Conservation (phyloP, 2,329 filamentous ascomycete genomes). For the Fonsecaea pedrosoi region DNA sequence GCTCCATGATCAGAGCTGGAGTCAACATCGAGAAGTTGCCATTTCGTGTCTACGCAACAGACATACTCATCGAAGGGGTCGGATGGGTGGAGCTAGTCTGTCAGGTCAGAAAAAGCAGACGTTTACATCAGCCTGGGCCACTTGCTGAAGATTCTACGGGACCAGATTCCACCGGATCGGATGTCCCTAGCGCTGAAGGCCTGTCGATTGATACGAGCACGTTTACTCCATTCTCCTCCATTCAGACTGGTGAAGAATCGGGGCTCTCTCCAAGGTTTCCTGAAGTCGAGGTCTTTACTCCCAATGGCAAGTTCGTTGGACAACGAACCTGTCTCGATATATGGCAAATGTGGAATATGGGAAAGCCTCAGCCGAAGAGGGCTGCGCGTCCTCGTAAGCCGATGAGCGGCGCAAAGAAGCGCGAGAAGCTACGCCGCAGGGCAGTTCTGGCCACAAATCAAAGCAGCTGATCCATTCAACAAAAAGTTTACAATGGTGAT, state of each 20-base stretch:
- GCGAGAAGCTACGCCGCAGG: conserved; percentile 19
- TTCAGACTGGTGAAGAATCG: conserved; percentile 31
- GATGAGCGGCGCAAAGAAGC: conserved; percentile 35
- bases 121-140: conserved; percentile 7
- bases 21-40: conserved; percentile 62
- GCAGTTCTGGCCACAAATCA: not conserved
- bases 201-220: conserved; percentile 27
- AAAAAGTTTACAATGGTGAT: not conserved
- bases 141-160: conserved; percentile 9
- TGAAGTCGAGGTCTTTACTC: conserved; percentile 81
- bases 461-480: not conserved
- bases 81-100: conserved; percentile 90
- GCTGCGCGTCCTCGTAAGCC: conserved; percentile 31
- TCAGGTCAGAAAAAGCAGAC: conserved; percentile 69
- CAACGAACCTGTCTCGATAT: conserved; percentile 31
- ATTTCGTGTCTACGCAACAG: conserved; percentile 78
- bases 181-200: conserved; percentile 22
- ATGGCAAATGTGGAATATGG: conserved; percentile 34
- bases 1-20: conserved; percentile 73
- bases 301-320: conserved; percentile 80
- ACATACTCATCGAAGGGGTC: conserved; percentile 88
- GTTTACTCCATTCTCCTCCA: conserved; percentile 31
- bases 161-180: conserved; percentile 8
- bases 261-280: conserved; percentile 59
- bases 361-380: conserved; percentile 23